Conservation (phyloP, 805 yeast species). For the Huiozyma naganishii region DNA sequence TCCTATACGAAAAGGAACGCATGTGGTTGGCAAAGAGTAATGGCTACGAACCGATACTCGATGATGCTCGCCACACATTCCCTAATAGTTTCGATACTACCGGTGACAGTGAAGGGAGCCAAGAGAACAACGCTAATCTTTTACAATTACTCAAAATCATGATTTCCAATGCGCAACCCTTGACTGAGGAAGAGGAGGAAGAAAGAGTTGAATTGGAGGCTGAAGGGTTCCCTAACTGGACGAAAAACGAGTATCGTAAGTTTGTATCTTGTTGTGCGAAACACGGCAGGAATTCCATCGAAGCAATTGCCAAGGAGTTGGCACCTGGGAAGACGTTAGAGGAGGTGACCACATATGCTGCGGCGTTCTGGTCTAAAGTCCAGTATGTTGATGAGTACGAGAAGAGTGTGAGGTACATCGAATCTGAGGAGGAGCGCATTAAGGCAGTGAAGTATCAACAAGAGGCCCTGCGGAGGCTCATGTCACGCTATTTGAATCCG, state of each 20-base stretch:
- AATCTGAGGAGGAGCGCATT: slow-evolving; percentile 79
- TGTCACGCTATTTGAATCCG: slow-evolving; percentile 63
- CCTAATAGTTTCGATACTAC: slow-evolving; percentile 30
- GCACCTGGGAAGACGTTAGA: slow-evolving; percentile 65
- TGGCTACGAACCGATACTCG: slow-evolving; percentile 53
- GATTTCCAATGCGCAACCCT: slow-evolving; percentile 64
- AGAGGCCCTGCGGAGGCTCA: slow-evolving; percentile 67
- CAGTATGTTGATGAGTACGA: slow-evolving; percentile 84
- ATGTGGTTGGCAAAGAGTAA: slow-evolving; percentile 62
- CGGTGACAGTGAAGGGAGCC: slow-evolving; percentile 29
- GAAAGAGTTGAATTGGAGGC: slow-evolving; percentile 46
- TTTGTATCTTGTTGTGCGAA: slow-evolving; percentile 66
- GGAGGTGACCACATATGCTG: slow-evolving; percentile 69
- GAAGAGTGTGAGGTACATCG: slow-evolving; percentile 67
- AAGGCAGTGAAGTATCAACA: slow-evolving; percentile 56
- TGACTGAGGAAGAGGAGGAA: slow-evolving; percentile 72
- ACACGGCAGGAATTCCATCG: slow-evolving; percentile 68
- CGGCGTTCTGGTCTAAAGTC: slow-evolving; percentile 71
- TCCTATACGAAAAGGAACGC: slow-evolving; percentile 71
- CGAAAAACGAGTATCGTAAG: slow-evolving; percentile 76
- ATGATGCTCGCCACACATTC: slow-evolving; percentile 36
- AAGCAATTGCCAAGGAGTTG: slow-evolving; percentile 64
- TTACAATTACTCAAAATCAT: slow-evolving; percentile 56
- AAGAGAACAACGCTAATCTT: slow-evolving; percentile 35
- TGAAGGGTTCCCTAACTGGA: slow-evolving; percentile 76